phyloP scores from a whole-genome alignment of 2,329 filamentous ascomycete species.

The Pezicula rhizophila region DNA sequence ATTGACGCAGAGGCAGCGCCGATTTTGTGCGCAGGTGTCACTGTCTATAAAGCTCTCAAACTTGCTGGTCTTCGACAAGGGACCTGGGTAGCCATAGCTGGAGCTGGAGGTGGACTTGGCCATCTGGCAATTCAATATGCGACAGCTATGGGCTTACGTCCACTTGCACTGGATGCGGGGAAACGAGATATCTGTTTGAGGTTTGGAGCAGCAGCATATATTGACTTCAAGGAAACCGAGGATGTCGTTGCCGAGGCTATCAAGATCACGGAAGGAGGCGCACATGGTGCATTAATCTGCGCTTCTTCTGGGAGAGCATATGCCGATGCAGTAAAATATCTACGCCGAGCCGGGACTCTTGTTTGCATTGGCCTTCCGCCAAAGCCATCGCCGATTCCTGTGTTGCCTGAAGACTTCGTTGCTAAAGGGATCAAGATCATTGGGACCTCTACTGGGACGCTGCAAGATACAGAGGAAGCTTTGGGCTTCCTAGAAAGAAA shows the following conservation, averaged over 20 bases:
- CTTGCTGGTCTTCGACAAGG: conserved; percentile 43
- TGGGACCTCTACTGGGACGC: neutral
- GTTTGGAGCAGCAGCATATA: conserved; percentile 56
- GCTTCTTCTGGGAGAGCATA: conserved; percentile 39
- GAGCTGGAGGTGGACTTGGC: conserved; percentile 53
- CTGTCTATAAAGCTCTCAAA: conserved; percentile 54
- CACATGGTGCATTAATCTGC: conserved; percentile 51
- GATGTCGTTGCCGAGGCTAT: conserved; percentile 40
- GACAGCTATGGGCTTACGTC: conserved; percentile 50
- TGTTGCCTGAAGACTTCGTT: neutral
- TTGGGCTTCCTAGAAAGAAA: neutral
- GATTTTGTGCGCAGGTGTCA: conserved; percentile 59
- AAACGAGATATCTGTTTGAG: conserved; percentile 50
- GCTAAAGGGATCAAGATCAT: neutral
- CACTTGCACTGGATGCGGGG: conserved; percentile 56
- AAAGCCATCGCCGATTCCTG: neutral
- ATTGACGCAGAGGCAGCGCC: conserved; percentile 54
- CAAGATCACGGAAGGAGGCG: conserved; percentile 48
- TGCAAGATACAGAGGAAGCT: neutral
- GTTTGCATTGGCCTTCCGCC: conserved; percentile 1
- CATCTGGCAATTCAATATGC: conserved; percentile 51
- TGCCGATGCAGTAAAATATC: conserved; percentile 34
- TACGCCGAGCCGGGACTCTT: conserved; percentile 14
- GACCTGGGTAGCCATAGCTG: conserved; percentile 42
- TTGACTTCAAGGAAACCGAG: conserved; percentile 48